A percentile compares a stretch with the other conserved stretches of the same genome.
phyloP scores from a whole-genome alignment of 1,284 basidiomycete genomes.

The Sporisorium iseilematis-ciliati region DNA sequence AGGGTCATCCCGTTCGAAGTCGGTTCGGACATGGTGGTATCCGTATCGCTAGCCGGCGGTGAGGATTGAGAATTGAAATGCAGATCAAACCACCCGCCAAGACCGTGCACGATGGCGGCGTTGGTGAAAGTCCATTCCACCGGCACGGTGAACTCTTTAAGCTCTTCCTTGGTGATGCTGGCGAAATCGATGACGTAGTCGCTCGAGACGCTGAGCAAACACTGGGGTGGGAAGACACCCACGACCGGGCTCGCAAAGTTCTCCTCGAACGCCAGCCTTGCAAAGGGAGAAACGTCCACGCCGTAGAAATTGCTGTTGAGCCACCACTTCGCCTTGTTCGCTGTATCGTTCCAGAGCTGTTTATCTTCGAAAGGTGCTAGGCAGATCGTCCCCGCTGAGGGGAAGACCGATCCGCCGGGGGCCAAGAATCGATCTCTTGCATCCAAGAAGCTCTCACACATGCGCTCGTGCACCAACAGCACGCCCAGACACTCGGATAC shows the following conservation, averaged over 20 bases:
- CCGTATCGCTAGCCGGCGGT: conserved; percentile 7
- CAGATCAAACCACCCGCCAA: conserved; percentile 67
- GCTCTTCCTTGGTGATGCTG: conserved; percentile 52
- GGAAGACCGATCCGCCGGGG: conserved; percentile 72
- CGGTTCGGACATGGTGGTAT: conserved; percentile 29
- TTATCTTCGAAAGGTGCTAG: conserved; percentile 73
- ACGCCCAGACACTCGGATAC: conserved; percentile 74
- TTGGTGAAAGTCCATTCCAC: conserved; percentile 53
- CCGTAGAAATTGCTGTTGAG: conserved; percentile 65
- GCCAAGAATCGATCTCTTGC: conserved; percentile 72
- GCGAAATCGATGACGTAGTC: conserved; percentile 64
- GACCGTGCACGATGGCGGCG: conserved; percentile 59
- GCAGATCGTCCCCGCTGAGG: conserved; percentile 72
- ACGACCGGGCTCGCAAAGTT: conserved; percentile 63
- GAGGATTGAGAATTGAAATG: conserved; percentile 55
- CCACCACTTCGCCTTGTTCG: conserved; percentile 70
- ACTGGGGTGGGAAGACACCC: conserved; percentile 59
- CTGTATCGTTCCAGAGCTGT: conserved; percentile 72
- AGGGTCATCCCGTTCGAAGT: conserved; percentile 13
- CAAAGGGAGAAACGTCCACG: conserved; percentile 64
- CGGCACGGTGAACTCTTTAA: conserved; percentile 60
- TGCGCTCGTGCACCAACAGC: conserved; percentile 73
- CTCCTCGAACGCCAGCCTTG: conserved; percentile 54
- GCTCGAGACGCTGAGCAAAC: conserved; percentile 53
- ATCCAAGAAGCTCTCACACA: conserved; percentile 73